Base-by-base conservation (phyloP, 139 green algal species). In the Haematococcus sp. region DNA sequence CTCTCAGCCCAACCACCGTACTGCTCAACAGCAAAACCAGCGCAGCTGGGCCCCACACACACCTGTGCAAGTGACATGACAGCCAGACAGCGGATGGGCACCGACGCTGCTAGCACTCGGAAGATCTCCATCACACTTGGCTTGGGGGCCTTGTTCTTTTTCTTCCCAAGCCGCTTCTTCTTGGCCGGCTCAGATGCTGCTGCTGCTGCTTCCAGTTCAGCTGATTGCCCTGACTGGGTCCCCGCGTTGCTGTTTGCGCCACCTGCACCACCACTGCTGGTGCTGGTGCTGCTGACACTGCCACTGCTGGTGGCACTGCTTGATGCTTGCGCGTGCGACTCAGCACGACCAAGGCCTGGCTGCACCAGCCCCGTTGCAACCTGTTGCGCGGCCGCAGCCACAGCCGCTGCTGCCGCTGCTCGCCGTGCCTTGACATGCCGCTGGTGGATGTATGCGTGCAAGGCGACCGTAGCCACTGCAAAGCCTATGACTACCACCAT, bases 1-100 rank as follows among this genome's bases (percentile, higher is more conserved):
- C n/a, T n/a, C n/a, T n/a, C n/a, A n/a, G 11, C 44, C 44, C 11
- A 15, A 54, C 13, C 44, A 22, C 44, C 15, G 44, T 54, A 54
- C 11, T 22, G 44, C 44, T 54, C 44, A 54, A 54, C 44, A 54
- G 13, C 11, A 54, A 15, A 15, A 15, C 15, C 13, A 22, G 44
- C 15, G 44, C 44, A 54, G 15, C 44, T 11, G 13, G 44, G 44
- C 44, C 11, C 59, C 59, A 35, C 59, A 25, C 49, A 52, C 70
- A 73, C 83, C 79, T 89, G 93, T 88, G 92, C 87, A 44, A 98
- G 60, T 0, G 87, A 89, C 94, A 98, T 97, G 23, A 97, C 66
- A 3, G 91, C 93, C 68, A 98, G 82, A 84, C 88, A 96, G 49
- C 89, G 88, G 46, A 98, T 94, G 76, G 94, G 85, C 28, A 89